phyloP scores from a whole-genome alignment of 495 filamentous ascomycete species.

The Hypoxylon rickii region DNA sequence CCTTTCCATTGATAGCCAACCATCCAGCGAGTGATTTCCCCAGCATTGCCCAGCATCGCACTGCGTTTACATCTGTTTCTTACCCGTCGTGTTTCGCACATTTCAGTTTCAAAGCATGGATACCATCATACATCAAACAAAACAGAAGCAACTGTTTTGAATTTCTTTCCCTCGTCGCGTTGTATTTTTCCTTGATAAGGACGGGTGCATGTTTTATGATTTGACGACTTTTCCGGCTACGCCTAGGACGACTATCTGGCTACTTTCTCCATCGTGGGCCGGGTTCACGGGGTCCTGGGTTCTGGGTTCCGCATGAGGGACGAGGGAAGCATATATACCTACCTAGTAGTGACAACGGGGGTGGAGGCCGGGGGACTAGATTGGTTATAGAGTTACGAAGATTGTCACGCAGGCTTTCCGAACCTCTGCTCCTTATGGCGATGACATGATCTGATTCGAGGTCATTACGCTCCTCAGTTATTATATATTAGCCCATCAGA shows the following conservation, averaged over 20 bases:
- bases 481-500: no score
- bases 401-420: slow-evolving; percentile 11
- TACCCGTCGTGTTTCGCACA: neutral
- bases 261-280: no score
- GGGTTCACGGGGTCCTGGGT: no score
- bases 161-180: no score
- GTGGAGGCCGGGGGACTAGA: slow-evolving; percentile 1
- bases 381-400: slow-evolving; percentile 9
- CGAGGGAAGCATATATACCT: no score
- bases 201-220: slow-evolving; percentile 7
- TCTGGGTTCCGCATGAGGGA: no score
- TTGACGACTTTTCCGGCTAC: slow-evolving; percentile 8
- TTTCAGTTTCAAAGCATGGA: slow-evolving; percentile 6
- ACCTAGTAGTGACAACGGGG: no score
- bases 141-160: no score
- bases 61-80: slow-evolving; percentile 2
- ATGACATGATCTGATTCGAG: neutral
- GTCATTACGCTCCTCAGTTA: neutral
- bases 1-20: neutral
- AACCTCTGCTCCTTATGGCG: neutral
- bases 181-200: neutral
- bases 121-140: slow-evolving; percentile 1
- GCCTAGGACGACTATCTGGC: no score
- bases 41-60: slow-evolving; percentile 11
- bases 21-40: no score